A percentile compares a stretch with the other conserved stretches of the same genome.
Evolutionary conservation across 805 yeast genomes (phyloP).

Genomic region (Saccharomycopsis sp.): DNA sequence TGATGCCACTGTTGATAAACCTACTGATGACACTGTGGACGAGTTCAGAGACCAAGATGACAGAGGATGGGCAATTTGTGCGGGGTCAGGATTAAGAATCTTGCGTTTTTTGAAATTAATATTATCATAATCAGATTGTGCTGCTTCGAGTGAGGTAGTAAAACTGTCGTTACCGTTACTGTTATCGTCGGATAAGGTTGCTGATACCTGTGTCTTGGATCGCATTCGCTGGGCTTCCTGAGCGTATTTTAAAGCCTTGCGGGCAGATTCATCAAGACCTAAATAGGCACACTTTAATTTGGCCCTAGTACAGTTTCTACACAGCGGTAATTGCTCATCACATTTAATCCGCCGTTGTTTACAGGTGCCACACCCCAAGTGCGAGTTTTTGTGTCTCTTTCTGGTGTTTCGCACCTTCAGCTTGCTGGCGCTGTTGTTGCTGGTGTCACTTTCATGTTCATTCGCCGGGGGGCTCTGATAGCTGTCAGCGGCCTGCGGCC

Average conservation of each 20-base stretch:
- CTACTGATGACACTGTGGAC: not conserved
- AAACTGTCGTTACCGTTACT: too few relatives aligned
- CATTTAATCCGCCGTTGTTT: constrained; percentile 58
- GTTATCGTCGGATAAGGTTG: too few relatives aligned
- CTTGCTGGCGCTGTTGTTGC: constrained; percentile 21
- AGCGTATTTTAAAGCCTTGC: constrained; percentile 44
- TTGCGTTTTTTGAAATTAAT: constrained; percentile 21
- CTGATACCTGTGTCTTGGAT: too few relatives aligned
- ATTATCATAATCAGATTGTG: constrained; percentile 34
- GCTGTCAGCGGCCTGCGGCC: too few relatives aligned
- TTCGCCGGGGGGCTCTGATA: too few relatives aligned
- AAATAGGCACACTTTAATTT: constrained; percentile 44
- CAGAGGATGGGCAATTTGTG: not conserved
- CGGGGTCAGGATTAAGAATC: not conserved
- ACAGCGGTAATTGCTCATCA: constrained; percentile 55
- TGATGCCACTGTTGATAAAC: not conserved
- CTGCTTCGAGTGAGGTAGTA: too few relatives aligned
- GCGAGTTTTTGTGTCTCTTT: constrained; percentile 61
- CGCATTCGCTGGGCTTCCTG: constrained; percentile 36
- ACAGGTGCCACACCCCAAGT: constrained; percentile 68
- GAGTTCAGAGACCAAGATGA: not conserved
- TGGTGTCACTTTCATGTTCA: not conserved
- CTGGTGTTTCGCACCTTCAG: constrained; percentile 29
- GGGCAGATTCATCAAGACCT: constrained; percentile 40
- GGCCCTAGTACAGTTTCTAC: constrained; percentile 47